These are phyloP conservation scores for Phytopythium sindhum DNA, from an alignment of 352 stramenopile species.

Conservation along the genomic window DNA sequence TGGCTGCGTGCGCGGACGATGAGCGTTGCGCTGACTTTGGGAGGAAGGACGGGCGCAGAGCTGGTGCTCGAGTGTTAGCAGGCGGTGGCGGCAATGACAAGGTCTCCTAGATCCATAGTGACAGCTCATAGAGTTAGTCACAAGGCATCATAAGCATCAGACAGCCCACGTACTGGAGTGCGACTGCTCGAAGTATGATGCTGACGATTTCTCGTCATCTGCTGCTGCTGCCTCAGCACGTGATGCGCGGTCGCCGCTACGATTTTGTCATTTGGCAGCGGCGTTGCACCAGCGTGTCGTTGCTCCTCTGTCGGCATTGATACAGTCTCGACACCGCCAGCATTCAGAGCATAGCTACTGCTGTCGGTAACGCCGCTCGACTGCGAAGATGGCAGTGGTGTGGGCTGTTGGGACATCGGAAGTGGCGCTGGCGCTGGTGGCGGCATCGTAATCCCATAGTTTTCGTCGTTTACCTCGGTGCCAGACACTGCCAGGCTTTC, in stretches of 20 bases:
- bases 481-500: background rate
- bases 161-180: background rate
- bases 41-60: background rate
- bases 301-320: background rate
- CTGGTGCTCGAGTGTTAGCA: background rate
- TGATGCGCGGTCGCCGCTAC: too few species aligned
- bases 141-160: background rate
- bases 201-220: too few species aligned
- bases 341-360: background rate
- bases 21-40: background rate
- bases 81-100: background rate
- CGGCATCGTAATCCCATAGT: background rate
- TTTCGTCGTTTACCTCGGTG: background rate
- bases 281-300: background rate
- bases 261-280: background rate
- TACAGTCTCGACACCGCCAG: background rate
- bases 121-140: background rate
- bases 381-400: background rate
- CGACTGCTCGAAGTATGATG: background rate
- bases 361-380: background rate
- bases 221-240: too few species aligned
- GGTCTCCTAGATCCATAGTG: background rate
- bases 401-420: background rate
- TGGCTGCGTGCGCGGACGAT: background rate
- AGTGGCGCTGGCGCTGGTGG: background rate